Evolutionary conservation across 2,329 filamentous ascomycete species (phyloP), one percentile per base, ranked within the genome.

Genomic region (Alternaria arbusti): DNA sequence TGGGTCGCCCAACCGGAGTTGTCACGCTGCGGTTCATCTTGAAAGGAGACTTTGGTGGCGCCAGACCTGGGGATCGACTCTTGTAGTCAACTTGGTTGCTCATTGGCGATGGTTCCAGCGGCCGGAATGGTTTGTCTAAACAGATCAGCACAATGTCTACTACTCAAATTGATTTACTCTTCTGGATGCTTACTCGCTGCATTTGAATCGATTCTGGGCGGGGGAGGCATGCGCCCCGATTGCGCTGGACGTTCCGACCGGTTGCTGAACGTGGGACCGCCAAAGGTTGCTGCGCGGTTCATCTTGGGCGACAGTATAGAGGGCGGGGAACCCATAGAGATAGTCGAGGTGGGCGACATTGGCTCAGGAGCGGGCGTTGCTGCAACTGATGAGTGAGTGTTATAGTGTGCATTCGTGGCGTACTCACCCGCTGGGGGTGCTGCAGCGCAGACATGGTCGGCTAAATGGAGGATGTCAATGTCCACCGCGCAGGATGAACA

Each of bases 401-500:
- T 25, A 20, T 52, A 54, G 26, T 54, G 20, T 11, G 25, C 7
- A 22, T 15, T 6, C 49, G n/a, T 46, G 20, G 22, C 36, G 40
- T 86, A 85, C 74, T 82, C 82, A 80, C 83, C 75, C 64, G 82
- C 75, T 15, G 54, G 54, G 59, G 76, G 69, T 65, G 79, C 64
- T 62, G 79, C 82, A 49, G 79, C 79, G 79, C 94, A 97, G 65
- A 92, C 79, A 83, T 97, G 94, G 66, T 96, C 93, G 65, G 92
- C 93, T 90, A 97, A 91, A 79, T 90, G 84, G 44, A 91, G 90
- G 70, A 97, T 96, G 76, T 94, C 90, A 63, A 97, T 92, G 73
- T 94, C 88, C 57, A 74, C 72, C 47, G 73, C 74, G 68, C 79
- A 80, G 51, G 73, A 77, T 23, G 78, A 80, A 67, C 79, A 81